These are phyloP conservation scores for Lichtheimia hyalospora DNA, from an alignment of 371 early-diverging fungal species.

Conservation along the genomic window DNA sequence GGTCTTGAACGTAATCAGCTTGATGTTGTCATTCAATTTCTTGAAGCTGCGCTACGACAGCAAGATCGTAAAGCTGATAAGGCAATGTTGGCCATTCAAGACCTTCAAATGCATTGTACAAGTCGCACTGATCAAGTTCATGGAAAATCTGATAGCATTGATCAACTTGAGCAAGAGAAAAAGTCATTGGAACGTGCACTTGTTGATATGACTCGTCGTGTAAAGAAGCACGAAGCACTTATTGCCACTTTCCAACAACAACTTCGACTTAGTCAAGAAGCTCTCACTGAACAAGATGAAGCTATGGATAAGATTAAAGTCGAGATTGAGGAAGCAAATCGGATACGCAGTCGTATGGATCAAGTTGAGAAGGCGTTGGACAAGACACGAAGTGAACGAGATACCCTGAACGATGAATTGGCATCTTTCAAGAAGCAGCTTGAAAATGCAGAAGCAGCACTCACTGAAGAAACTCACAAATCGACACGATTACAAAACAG, in stretches of 20 bases:
- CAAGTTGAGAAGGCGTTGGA: background rate
- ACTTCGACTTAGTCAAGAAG: background rate
- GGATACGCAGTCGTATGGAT: background rate
- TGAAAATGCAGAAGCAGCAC: constrained; percentile 9
- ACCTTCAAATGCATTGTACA: constrained; percentile 32
- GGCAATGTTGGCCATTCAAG: constrained; percentile 24
- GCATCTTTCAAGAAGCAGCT: constrained; percentile 3
- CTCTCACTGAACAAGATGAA: background rate
- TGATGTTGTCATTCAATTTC: constrained; percentile 25
- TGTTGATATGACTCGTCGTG: constrained; percentile 2
- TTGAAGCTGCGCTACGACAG: constrained; percentile 31
- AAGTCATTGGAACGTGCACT: constrained; percentile 1
- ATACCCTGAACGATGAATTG: background rate
- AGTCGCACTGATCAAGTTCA: constrained; percentile 33
- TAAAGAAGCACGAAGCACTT: background rate
- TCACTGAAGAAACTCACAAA: constrained; percentile 15
- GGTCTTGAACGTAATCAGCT: constrained; percentile 34
- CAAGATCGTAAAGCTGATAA: constrained; percentile 40
- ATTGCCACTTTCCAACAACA: constrained; percentile 1
- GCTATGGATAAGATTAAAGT: background rate
- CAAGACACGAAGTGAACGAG: background rate
- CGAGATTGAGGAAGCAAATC: background rate
- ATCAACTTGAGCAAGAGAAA: constrained; percentile 7
- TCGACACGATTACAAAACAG: constrained; percentile 24
- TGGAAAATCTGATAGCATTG: constrained; percentile 4